These are phyloP conservation scores for Trichophyton simii DNA, from an alignment of 2,329 filamentous ascomycete species.

Conservation along the genomic window DNA sequence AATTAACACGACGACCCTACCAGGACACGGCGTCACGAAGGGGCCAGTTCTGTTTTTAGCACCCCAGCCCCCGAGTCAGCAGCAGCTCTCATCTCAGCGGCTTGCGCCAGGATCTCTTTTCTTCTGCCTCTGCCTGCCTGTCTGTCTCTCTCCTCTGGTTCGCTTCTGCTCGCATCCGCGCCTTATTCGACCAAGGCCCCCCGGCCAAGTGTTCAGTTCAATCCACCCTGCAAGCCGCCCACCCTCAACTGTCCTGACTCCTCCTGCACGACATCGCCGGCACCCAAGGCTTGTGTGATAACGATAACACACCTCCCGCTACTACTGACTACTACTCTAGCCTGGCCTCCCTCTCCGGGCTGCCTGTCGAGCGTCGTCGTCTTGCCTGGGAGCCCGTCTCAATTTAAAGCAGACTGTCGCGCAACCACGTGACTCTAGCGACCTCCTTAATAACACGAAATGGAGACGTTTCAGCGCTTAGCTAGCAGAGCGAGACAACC, in stretches of 20 bases:
- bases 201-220: background rate
- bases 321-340: too few species aligned
- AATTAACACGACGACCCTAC: background rate
- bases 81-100: too few species aligned
- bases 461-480: constrained; percentile 2
- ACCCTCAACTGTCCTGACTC: too few species aligned
- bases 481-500: background rate
- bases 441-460: background rate
- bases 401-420: background rate
- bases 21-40: background rate
- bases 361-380: too few species aligned
- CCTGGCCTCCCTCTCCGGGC: too few species aligned
- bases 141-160: background rate
- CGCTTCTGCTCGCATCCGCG: background rate
- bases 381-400: background rate
- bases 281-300: too few species aligned
- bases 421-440: background rate
- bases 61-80: too few species aligned
- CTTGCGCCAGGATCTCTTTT: too few species aligned
- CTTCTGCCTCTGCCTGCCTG: too few species aligned
- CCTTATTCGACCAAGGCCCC: background rate
- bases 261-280: too few species aligned
- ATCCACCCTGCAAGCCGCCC: background rate
- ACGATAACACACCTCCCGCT: too few species aligned
- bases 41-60: background rate